These are phyloP conservation scores for Hericium alpestre DNA, from an alignment of 768 basidiomycete genomes.

Conservation along the genomic window DNA sequence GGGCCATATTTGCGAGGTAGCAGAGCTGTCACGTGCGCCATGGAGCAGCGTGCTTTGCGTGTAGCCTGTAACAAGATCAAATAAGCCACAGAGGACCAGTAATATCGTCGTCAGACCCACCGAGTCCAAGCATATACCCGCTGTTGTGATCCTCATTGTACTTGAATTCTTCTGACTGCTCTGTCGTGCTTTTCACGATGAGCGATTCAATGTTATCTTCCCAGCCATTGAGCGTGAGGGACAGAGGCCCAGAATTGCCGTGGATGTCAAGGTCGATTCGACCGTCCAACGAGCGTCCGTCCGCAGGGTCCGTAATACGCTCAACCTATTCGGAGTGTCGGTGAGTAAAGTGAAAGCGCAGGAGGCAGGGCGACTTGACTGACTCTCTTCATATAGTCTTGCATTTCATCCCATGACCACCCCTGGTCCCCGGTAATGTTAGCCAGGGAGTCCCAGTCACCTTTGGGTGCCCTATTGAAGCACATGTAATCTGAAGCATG, in stretches of 20 bases:
- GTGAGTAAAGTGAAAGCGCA: neutral
- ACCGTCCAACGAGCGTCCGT: slow-evolving; percentile 13
- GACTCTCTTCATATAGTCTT: slow-evolving; percentile 1
- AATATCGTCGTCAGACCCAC: slow-evolving; percentile 26
- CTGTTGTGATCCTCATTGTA: slow-evolving; percentile 16
- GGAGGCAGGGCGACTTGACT: slow-evolving; percentile 16
- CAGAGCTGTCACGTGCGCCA: neutral
- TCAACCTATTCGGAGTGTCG: neutral
- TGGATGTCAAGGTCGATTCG: slow-evolving; percentile 16
- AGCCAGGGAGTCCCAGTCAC: slow-evolving; percentile 18
- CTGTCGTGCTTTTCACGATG: slow-evolving; percentile 7
- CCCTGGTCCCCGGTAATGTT: slow-evolving; percentile 15
- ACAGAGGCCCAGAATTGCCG: slow-evolving; percentile 13
- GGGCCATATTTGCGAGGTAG: neutral
- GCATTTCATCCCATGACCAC: slow-evolving; percentile 12
- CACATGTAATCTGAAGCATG: slow-evolving; percentile 15
- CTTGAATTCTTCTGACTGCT: slow-evolving; percentile 16
- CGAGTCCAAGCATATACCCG: slow-evolving; percentile 15
- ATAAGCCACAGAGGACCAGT: slow-evolving; percentile 25
- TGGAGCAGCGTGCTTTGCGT: neutral
- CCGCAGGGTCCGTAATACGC: neutral
- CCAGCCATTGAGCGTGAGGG: slow-evolving; percentile 13
- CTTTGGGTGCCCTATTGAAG: slow-evolving; percentile 18
- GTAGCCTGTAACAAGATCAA: slow-evolving; percentile 23
- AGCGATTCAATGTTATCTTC: neutral